Base-by-base conservation (phyloP, 1,139 yeast genomes). In the Pichia sp. region DNA sequence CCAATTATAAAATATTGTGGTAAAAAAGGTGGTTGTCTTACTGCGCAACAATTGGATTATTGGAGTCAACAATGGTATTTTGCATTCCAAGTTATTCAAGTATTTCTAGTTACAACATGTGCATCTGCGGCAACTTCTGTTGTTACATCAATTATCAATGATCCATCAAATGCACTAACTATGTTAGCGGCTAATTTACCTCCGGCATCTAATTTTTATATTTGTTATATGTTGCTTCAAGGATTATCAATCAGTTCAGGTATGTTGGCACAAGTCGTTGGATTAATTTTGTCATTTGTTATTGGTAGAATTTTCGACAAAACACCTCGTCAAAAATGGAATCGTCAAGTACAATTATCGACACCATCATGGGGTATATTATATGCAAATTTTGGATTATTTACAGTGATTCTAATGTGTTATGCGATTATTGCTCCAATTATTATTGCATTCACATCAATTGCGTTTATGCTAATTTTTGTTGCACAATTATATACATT, bases 311-410 rank as follows among this genome's bases (percentile, higher is more conserved):
- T 87, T 12, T 69, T 90, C 42, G 97, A 92, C 59, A 69, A 67
- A 40, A 87, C 97, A 4, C 89, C 95, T 39, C 74, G 97, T 59
- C 87, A 87, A 74, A 85, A 84, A 67, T 89, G 86, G 85, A 70
- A 61, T 39, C 76, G 97, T 58, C 82, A 76, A 65, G 72, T 76
- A 52, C 71, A 71, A 3, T 68, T 92, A 53, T 78, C 82, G 10
- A 60, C 77, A 2, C 73, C 83, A 57, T 71, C 78, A 22, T 92
- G 96, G 95, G 98, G 98, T 50, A 85, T 95, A 1, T 70, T 80
- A 2, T 90, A 85, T 74, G 97, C 97, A 6, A 70, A 80, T 8
- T 87, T 83, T 67, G 82, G 95, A 40, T 80, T 83, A 62, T 76
- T 90, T 70, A 85, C 86, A 2, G 86, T 87, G 50, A 87, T 92